Evolutionary conservation across 495 filamentous ascomycete genomes (phyloP), one percentile per base, ranked within the genome.

Genomic region (Lasiosphaeriaceae sp.): DNA sequence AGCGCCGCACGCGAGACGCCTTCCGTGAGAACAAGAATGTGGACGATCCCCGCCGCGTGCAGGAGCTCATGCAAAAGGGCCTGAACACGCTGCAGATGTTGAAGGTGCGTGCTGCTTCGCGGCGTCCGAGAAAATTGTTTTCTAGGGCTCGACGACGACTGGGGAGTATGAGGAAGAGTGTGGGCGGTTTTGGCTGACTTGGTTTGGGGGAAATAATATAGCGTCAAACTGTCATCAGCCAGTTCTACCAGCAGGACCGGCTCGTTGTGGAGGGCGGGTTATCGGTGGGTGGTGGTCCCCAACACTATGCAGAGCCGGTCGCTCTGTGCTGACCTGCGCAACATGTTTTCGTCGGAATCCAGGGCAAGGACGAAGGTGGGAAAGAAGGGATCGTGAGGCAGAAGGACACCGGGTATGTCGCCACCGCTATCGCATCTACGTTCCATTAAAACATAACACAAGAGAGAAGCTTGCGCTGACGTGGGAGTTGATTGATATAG

Each of bases 161-260:
- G n/a, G n/a, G n/a, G n/a, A n/a, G n/a, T n/a, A n/a, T n/a, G n/a
- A n/a, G n/a, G n/a, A n/a, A n/a, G n/a, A n/a, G n/a, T n/a, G n/a
- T n/a, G n/a, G n/a, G n/a, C n/a, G n/a, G n/a, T n/a, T n/a, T n/a
- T n/a, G n/a, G n/a, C 39, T 43, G 5, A 17, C 39, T 47, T 21
- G 43, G 23, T 26, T 44, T 24, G 16, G 29, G 11, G 21, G 21
- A 55, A 60, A n/a, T n/a, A n/a, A n/a, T n/a, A n/a, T 75, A 98
- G 94, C 87, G 94, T 65, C 94, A 98, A 86, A 96, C 93, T 5
- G 78, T 92, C 31, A 83, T 98, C 61, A 96, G 90, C 64, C 90
- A 96, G 70, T 97, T 97, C 72, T 98, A 89, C 75, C 89, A 96
- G 74, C 64, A 94, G 64, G 91, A 98, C 71, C 78, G 86, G 66